These are phyloP conservation scores for Colletotrichum lentis DNA, from an alignment of 2,329 filamentous ascomycete genomes.

Conservation along the genomic window DNA sequence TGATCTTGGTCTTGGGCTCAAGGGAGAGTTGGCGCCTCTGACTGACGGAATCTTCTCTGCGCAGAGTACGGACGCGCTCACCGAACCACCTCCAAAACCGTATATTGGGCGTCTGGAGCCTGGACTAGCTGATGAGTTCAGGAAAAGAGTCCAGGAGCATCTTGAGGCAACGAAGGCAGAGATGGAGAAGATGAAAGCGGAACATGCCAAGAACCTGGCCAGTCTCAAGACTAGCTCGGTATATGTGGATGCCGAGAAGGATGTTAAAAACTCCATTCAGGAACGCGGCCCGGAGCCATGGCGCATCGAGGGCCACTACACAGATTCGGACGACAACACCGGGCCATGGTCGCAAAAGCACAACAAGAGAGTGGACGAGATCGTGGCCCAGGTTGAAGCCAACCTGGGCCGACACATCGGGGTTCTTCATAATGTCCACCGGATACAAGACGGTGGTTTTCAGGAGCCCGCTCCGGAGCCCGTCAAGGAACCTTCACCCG, in stretches of 20 bases:
- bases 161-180: slow-evolving; percentile 79
- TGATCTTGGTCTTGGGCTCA: slow-evolving; percentile 84
- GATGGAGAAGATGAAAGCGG: slow-evolving; percentile 82
- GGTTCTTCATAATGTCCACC: slow-evolving; percentile 69
- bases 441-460: slow-evolving; percentile 80
- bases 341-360: slow-evolving; percentile 51
- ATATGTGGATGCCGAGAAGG: slow-evolving; percentile 77
- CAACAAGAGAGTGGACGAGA: slow-evolving; percentile 71
- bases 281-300: slow-evolving; percentile 68
- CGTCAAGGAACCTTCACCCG: slow-evolving; percentile 44
- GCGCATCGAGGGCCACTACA: slow-evolving; percentile 66
- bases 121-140: slow-evolving; percentile 84
- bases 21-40: slow-evolving; percentile 80
- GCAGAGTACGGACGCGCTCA: slow-evolving; percentile 61
- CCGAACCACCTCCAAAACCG: slow-evolving; percentile 62
- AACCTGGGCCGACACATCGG: slow-evolving; percentile 73
- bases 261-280: slow-evolving; percentile 72
- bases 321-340: slow-evolving; percentile 55
- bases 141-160: slow-evolving; percentile 76
- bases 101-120: slow-evolving; percentile 74
- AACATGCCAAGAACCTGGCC: slow-evolving; percentile 78
- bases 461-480: slow-evolving; percentile 67
- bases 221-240: slow-evolving; percentile 76
- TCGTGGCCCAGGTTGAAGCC: slow-evolving; percentile 77
- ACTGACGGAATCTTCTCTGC: slow-evolving; percentile 86